Conservation (phyloP, 2,329 filamentous ascomycete species). For the Aspergillus latus region DNA sequence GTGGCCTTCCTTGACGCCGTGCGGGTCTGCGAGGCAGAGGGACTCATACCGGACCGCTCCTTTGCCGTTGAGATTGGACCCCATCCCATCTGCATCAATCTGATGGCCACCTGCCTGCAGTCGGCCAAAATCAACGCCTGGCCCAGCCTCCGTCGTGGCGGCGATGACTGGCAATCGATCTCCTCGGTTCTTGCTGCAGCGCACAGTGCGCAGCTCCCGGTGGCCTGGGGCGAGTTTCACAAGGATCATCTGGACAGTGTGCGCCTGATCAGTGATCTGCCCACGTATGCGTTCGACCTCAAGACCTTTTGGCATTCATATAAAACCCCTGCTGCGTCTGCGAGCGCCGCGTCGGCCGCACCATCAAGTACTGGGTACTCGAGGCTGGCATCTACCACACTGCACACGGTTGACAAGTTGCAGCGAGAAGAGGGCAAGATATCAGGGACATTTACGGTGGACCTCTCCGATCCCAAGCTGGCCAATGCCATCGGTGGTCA, state of each 20-base stretch:
- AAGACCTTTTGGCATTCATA: conserved; percentile 12
- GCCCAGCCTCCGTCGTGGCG: not conserved
- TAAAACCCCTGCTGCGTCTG: not conserved
- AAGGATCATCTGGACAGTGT: not conserved
- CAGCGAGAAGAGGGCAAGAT: not conserved
- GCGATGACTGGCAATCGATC: conserved; percentile 4
- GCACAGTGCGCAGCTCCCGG: not conserved
- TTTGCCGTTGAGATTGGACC: conserved; percentile 74
- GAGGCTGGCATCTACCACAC: not conserved
- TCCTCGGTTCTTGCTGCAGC: not conserved
- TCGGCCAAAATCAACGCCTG: conserved; percentile 33
- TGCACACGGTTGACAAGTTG: not conserved
- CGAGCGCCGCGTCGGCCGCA: not conserved
- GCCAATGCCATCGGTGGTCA: conserved; percentile 64
- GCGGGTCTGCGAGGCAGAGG: conserved; percentile 53
- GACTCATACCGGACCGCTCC: conserved; percentile 59
- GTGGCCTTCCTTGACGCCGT: conserved; percentile 69
- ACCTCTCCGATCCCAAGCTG: conserved; percentile 64
- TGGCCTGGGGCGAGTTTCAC: conserved; percentile 11
- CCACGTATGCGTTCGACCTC: conserved; percentile 9
- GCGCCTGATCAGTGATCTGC: not conserved
- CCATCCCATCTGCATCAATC: conserved; percentile 66
- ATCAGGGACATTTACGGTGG: conserved; percentile 62
- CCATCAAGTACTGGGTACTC: not conserved
- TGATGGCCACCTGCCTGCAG: conserved; percentile 65